These are phyloP conservation scores for Zoysia japonica DNA, from an alignment of 176 grass and related monocot genomes.

Conservation along the genomic window DNA sequence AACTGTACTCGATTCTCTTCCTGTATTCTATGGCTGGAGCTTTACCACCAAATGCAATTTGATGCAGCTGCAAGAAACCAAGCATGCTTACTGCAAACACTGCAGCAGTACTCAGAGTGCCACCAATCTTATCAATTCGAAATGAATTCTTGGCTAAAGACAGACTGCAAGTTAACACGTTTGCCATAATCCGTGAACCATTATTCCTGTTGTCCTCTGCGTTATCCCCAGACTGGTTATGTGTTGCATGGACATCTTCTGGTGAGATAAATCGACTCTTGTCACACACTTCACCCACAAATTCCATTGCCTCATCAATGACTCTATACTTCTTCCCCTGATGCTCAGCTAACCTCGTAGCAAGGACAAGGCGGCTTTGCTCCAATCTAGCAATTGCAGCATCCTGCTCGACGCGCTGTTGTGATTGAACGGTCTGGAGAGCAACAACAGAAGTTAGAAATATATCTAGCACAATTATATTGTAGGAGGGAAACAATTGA, in stretches of 20 bases:
- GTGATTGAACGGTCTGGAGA: conserved; percentile 78
- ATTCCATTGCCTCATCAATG: conserved; percentile 59
- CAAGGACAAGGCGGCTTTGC: conserved; percentile 44
- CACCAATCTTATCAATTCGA: conserved; percentile 40
- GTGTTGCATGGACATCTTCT: conserved; percentile 43
- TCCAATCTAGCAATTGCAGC: too few relatives aligned
- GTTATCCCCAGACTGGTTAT: conserved; percentile 42
- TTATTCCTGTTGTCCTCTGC: conserved; percentile 35
- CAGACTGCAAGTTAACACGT: conserved; percentile 55
- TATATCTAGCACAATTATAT: neutral
- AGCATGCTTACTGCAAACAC: conserved; percentile 81
- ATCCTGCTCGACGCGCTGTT: conserved; percentile 56
- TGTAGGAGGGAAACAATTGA: conserved; percentile 24
- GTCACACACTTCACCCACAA: conserved; percentile 38
- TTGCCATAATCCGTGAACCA: conserved; percentile 50
- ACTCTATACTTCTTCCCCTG: conserved; percentile 69
- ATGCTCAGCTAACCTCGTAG: conserved; percentile 70
- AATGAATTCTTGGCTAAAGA: conserved; percentile 62
- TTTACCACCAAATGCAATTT: conserved; percentile 49
- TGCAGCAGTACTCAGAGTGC: conserved; percentile 63
- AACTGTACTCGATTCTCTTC: conserved; percentile 39
- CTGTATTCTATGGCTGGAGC: conserved; percentile 27
- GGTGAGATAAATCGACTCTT: conserved; percentile 52
- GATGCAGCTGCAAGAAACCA: conserved; percentile 69
- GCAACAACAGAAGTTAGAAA: conserved; percentile 18